These are phyloP conservation scores for Elaphomyces granulatus DNA, from an alignment of 495 filamentous ascomycete species.

Conservation along the genomic window DNA sequence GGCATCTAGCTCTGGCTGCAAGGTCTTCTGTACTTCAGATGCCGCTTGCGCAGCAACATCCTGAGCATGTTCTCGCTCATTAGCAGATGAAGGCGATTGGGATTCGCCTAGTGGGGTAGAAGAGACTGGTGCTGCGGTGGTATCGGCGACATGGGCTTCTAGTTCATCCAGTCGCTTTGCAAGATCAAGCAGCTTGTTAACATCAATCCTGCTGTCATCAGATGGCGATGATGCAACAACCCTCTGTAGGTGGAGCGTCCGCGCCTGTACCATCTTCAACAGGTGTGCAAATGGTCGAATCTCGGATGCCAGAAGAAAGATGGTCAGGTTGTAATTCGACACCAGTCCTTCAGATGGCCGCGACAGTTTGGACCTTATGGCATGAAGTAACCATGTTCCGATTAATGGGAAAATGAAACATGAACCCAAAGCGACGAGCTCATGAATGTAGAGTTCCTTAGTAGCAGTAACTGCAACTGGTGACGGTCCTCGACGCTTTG, in stretches of 20 bases:
- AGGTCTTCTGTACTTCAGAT: constrained; percentile 43
- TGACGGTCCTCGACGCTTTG: constrained; percentile 6
- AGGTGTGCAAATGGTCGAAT: constrained; percentile 67
- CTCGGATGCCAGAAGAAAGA: constrained; percentile 83
- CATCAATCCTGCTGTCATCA: constrained; percentile 23
- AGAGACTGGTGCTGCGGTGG: constrained; percentile 14
- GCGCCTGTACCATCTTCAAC: constrained; percentile 60
- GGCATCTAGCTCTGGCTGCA: constrained; percentile 77
- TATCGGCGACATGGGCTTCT: constrained; percentile 43
- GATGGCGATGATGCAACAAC: constrained; percentile 43
- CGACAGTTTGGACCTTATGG: constrained; percentile 58
- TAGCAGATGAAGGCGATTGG: constrained; percentile 4
- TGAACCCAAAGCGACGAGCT: constrained; percentile 53
- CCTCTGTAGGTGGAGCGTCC: constrained; percentile 73
- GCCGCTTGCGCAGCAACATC: constrained; percentile 34
- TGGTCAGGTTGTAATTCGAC: constrained; percentile 84
- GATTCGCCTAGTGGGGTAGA: constrained; percentile 4
- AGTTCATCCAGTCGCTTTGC: constrained; percentile 51
- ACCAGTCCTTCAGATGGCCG: constrained; percentile 74
- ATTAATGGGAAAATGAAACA: constrained; percentile 71
- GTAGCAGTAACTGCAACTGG: constrained; percentile 27
- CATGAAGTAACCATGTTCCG: constrained; percentile 66
- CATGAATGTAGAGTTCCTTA: constrained; percentile 57
- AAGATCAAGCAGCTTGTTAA: constrained; percentile 41
- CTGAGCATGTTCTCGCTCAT: constrained; percentile 13